Percentiles rank a stretch among this genome's conserved stretches.
Conservation (phyloP, 148 eudicot species). For the Silene latifolia region DNA sequence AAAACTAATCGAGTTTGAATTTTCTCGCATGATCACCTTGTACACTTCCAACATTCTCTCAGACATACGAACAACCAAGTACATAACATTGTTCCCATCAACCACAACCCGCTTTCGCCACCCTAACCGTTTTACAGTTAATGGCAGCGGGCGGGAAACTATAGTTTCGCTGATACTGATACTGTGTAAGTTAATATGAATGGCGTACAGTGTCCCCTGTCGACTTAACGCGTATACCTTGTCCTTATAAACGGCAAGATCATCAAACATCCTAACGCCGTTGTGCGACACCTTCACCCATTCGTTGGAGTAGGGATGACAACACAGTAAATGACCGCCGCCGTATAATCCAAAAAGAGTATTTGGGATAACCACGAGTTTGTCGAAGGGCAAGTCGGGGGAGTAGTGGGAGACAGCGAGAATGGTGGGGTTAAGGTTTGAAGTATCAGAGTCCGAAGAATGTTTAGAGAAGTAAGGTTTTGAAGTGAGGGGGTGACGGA, state of each 20-base stretch:
- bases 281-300: neutral
- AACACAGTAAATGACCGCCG: neutral
- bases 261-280: neutral
- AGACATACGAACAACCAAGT: neutral
- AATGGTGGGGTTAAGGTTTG: neutral
- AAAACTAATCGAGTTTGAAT: neutral
- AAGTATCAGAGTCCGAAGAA: neutral
- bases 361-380: neutral
- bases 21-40: neutral
- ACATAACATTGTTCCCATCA: neutral
- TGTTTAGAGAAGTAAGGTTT: neutral
- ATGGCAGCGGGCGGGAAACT: neutral
- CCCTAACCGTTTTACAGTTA: neutral
- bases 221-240: neutral
- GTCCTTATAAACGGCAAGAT: neutral
- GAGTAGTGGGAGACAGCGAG: neutral
- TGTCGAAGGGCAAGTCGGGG: neutral
- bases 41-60: neutral
- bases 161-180: neutral
- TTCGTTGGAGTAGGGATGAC: neutral
- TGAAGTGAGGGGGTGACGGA: neutral
- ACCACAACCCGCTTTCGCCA: neutral
- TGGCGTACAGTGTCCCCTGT: neutral
- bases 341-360: neutral
- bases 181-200: neutral